Evolutionary conservation across 768 basidiomycete species (phyloP).

Genomic region (Lactarius indigo): DNA sequence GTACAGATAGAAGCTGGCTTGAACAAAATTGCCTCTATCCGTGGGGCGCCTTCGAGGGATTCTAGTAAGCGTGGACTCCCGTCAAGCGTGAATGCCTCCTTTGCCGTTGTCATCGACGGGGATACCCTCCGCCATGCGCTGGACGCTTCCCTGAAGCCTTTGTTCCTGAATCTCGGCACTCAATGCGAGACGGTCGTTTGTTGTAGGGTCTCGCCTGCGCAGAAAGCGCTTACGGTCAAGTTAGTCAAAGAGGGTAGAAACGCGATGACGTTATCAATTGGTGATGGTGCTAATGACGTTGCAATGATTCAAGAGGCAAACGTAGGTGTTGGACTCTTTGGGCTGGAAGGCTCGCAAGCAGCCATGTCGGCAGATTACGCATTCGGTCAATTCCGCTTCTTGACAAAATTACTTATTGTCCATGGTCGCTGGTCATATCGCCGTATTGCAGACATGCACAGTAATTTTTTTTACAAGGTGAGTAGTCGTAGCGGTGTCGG

Average conservation of each 20-base stretch:
- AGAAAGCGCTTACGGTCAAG: constrained; percentile 96
- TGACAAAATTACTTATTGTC: constrained; percentile 87
- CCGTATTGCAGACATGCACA: constrained; percentile 93
- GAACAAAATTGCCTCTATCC: constrained; percentile 88
- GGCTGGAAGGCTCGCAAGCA: constrained; percentile 94
- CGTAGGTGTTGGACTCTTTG: constrained; percentile 90
- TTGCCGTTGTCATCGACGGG: constrained; percentile 96
- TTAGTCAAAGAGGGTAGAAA: constrained; percentile 93
- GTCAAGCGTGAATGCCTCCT: constrained; percentile 61
- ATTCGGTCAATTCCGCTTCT: constrained; percentile 93
- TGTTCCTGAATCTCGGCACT: constrained; percentile 90
- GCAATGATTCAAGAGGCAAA: constrained; percentile 99
- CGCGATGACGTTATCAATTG: constrained; percentile 95
- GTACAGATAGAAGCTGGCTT: constrained; percentile 87
- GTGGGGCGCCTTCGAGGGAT: constrained; percentile 70
- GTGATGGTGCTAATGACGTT: constrained; percentile 97
- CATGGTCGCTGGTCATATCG: constrained; percentile 98
- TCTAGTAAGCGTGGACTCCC: constrained; percentile 63
- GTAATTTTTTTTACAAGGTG: constrained; percentile 98
- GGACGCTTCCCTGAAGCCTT: constrained; percentile 66
- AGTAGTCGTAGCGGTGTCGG: constrained; percentile 23
- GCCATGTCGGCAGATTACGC: constrained; percentile 99
- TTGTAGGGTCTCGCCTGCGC: constrained; percentile 95
- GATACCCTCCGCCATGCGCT: constrained; percentile 86
- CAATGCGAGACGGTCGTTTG: constrained; percentile 98